Evolutionary conservation across 1,139 yeast genomes (phyloP).

Genomic region (Eremothecium sinecaudum): DNA sequence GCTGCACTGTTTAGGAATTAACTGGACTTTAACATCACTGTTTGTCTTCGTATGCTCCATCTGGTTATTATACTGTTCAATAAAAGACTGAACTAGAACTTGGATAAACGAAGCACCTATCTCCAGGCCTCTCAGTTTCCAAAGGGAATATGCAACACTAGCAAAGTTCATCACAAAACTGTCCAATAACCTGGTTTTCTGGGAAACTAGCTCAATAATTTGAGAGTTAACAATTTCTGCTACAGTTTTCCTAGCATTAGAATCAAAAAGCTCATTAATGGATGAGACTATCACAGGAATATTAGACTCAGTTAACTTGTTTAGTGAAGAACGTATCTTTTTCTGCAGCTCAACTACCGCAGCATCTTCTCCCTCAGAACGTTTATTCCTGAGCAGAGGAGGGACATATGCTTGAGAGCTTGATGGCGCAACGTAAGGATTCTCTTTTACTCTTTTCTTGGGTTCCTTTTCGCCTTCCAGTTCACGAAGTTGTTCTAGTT

Average conservation of each 20-base stretch:
- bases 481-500: constrained; percentile 34
- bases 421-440: constrained; percentile 78
- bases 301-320: constrained; percentile 81
- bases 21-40: constrained; percentile 21
- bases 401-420: constrained; percentile 50
- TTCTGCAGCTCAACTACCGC: constrained; percentile 45
- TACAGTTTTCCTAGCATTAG: constrained; percentile 67
- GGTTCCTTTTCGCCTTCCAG: constrained; percentile 27
- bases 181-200: constrained; percentile 58
- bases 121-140: constrained; percentile 73
- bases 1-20: constrained; percentile 44
- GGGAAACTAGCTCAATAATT: constrained; percentile 60
- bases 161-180: constrained; percentile 75
- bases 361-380: constrained; percentile 39
- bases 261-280: constrained; percentile 50
- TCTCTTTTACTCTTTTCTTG: constrained; percentile 39
- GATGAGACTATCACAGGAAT: constrained; percentile 61
- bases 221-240: constrained; percentile 58
- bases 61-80: constrained; percentile 33
- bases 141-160: constrained; percentile 64
- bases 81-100: constrained; percentile 56
- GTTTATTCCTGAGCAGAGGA: constrained; percentile 63
- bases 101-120: constrained; percentile 87
- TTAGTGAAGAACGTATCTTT: constrained; percentile 68
- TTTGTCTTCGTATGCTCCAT: constrained; percentile 10